Percentiles rank a stretch among this genome's conserved stretches.
Evolutionary conservation across 2,329 filamentous ascomycete species (phyloP).

Genomic region (Anisogramma anomala): DNA sequence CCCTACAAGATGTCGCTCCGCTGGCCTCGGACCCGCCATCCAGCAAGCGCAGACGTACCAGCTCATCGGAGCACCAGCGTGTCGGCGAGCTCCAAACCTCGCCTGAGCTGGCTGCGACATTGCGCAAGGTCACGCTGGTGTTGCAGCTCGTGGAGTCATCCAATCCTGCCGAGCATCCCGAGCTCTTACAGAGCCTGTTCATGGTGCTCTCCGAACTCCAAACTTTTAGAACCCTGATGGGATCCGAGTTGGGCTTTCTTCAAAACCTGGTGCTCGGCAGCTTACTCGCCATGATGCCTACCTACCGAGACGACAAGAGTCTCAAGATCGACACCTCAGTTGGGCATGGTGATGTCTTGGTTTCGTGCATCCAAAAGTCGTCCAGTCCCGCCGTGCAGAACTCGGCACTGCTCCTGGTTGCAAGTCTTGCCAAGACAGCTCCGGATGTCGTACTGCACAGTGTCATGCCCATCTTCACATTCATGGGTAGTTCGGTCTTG

Average conservation of each 20-base stretch:
- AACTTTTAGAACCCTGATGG: conserved; percentile 66
- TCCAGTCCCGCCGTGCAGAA: conserved; percentile 91
- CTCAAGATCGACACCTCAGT: conserved; percentile 64
- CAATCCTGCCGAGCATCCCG: conserved; percentile 59
- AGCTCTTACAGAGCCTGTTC: conserved; percentile 71
- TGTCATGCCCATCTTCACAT: conserved; percentile 98
- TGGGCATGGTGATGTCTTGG: conserved; percentile 79
- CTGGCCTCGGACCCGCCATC: conserved; percentile 61
- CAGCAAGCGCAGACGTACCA: conserved; percentile 69
- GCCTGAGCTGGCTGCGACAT: conserved; percentile 51
- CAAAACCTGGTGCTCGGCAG: conserved; percentile 76
- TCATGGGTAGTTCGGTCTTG: conserved; percentile 86
- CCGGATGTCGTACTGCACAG: conserved; percentile 90
- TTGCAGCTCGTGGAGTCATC: conserved; percentile 80
- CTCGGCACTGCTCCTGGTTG: conserved; percentile 75
- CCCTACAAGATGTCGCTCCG: conserved; percentile 60
- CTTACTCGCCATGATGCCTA: conserved; percentile 72
- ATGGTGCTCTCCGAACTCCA: conserved; percentile 77
- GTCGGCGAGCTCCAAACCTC: conserved; percentile 50
- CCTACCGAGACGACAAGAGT: conserved; percentile 50
- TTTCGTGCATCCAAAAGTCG: conserved; percentile 87
- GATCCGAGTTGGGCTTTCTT: conserved; percentile 81
- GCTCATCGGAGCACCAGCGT: conserved; percentile 54
- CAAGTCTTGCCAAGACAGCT: conserved; percentile 72
- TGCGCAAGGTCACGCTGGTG: conserved; percentile 74